Percentiles rank a stretch among this genome's conserved stretches.
Conservation (phyloP, 768 basidiomycete genomes). For the Crassisporium funariophilum region DNA sequence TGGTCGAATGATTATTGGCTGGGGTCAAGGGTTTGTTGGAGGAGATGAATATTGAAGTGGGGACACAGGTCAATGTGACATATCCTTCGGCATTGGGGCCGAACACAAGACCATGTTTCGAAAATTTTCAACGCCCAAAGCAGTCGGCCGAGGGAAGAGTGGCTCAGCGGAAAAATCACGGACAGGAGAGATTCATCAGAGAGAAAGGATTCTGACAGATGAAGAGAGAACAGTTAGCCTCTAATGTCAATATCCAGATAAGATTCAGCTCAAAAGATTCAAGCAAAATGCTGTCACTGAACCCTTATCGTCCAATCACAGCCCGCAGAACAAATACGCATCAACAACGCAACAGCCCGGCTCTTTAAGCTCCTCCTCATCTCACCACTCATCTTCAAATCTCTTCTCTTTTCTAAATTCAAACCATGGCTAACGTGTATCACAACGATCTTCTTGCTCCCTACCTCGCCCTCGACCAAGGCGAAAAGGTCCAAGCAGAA, state of each 20-base stretch:
- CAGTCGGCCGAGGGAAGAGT: too few species aligned
- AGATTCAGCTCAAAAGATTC: too few species aligned
- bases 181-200: too few species aligned
- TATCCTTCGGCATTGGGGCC: too few species aligned
- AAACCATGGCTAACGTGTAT: slow-evolving; percentile 49
- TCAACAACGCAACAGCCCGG: slow-evolving; percentile 28
- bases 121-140: too few species aligned
- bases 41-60: too few species aligned
- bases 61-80: too few species aligned
- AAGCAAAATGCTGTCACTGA: slow-evolving; percentile 4
- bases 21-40: too few species aligned
- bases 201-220: too few species aligned
- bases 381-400: slow-evolving; percentile 24
- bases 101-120: too few species aligned
- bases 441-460: slow-evolving; percentile 86
- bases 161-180: too few species aligned
- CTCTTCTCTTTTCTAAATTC: slow-evolving; percentile 23
- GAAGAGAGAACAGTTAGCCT: slow-evolving; percentile 1
- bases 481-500: slow-evolving; percentile 93
- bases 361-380: slow-evolving; percentile 23
- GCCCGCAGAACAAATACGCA: slow-evolving; percentile 29
- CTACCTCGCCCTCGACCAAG: slow-evolving; percentile 88
- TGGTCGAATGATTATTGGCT: too few species aligned
- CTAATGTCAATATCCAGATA: not conserved
- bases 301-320: slow-evolving; percentile 50